These are phyloP conservation scores for Pseudogymnoascus sp. DNA, from an alignment of 2,329 filamentous ascomycete species.

Conservation along the genomic window DNA sequence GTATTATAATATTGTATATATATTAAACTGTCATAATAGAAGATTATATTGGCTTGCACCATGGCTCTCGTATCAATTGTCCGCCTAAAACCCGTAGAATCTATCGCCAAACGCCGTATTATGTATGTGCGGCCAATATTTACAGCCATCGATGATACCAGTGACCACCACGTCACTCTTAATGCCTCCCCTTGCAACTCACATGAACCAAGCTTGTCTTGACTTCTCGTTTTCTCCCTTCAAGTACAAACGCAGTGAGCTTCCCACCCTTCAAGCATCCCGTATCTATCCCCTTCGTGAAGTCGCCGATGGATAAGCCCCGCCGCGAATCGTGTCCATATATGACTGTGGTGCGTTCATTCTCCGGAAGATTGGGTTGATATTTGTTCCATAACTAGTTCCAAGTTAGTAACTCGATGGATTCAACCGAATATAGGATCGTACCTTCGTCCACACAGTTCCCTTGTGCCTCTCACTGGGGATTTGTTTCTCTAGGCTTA, in stretches of 20 bases:
- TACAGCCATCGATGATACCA: neutral
- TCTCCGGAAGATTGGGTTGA: constrained; percentile 34
- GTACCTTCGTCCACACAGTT: constrained; percentile 27
- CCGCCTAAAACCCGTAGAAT: neutral
- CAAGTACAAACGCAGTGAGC: constrained; percentile 71
- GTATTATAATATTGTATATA: neutral
- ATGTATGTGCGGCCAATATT: neutral
- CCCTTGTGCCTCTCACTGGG: constrained; percentile 25
- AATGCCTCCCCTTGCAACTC: constrained; percentile 19
- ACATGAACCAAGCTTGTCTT: constrained; percentile 26
- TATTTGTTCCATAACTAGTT: constrained; percentile 47
- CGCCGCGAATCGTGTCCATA: constrained; percentile 80
- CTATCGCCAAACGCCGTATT: neutral
- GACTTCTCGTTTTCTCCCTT: constrained; percentile 40
- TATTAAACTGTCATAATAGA: neutral
- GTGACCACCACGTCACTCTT: neutral
- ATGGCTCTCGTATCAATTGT: neutral
- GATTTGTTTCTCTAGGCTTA: constrained; percentile 22
- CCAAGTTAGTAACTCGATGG: constrained; percentile 15
- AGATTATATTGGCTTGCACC: neutral
- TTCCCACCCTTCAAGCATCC: constrained; percentile 70
- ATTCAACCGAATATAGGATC: neutral
- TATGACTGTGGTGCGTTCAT: constrained; percentile 57
- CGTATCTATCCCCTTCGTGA: constrained; percentile 79
- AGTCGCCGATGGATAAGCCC: constrained; percentile 60